A percentile compares a stretch with the other conserved stretches of the same genome.
Conservation (phyloP, 2,329 filamentous ascomycete species). For the Hysterium pulicare region DNA sequence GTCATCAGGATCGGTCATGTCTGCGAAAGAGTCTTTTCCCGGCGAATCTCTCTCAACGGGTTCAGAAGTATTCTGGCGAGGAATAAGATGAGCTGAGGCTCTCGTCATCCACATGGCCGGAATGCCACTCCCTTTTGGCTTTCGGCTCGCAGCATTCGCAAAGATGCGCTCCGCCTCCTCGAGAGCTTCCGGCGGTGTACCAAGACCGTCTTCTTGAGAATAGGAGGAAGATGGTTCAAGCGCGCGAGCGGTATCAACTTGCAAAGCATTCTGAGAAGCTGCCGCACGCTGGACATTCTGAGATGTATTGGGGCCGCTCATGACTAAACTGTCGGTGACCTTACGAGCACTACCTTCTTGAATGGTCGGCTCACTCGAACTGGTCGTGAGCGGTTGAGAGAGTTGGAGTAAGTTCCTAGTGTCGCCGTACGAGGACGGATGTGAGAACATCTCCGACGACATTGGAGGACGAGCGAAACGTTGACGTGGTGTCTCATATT, state of each 20-base stretch:
- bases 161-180: constrained; percentile 32
- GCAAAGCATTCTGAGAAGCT: background rate
- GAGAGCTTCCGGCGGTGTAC: constrained; percentile 24
- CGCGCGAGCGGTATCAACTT: background rate
- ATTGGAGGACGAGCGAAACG: constrained; percentile 2
- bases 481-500: constrained; percentile 15
- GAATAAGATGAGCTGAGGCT: constrained; percentile 21
- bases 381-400: constrained; percentile 10
- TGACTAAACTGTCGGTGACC: background rate
- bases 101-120: constrained; percentile 33
- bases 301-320: no score
- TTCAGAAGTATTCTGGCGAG: constrained; percentile 8
- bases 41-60: constrained; percentile 2
- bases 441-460: constrained; percentile 22
- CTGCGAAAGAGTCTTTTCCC: constrained; percentile 7
- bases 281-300: background rate
- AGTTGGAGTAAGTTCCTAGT: constrained; percentile 30
- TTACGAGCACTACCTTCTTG: background rate
- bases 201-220: constrained; percentile 15
- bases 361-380: background rate
- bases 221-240: constrained; percentile 24
- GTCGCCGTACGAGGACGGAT: constrained; percentile 33
- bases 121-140: constrained; percentile 13
- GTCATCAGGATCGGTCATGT: constrained; percentile 11
- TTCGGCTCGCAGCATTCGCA: constrained; percentile 5